Conservation (phyloP, 83 land plant genomes). For the Diphasiastrum complanatum region DNA sequence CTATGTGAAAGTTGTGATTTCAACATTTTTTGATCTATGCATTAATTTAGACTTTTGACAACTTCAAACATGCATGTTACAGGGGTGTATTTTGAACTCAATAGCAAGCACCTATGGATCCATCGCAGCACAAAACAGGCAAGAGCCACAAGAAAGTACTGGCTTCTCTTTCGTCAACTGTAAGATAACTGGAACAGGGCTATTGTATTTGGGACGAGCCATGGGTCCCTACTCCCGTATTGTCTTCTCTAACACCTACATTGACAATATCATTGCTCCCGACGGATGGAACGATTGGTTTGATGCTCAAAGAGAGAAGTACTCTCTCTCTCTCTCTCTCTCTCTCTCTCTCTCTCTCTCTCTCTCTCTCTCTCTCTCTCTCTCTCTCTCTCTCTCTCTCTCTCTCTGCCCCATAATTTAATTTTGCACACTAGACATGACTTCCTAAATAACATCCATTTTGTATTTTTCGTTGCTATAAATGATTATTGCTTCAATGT, state of each 20-base stretch:
- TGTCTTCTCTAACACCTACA: constrained; percentile 8
- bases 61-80: too few species aligned
- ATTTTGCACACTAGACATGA: too few species aligned
- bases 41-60: neutral
- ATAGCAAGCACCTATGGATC: constrained; percentile 48
- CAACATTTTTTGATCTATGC: neutral
- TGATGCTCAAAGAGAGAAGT: too few species aligned
- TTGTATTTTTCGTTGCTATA: too few species aligned
- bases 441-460: too few species aligned
- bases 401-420: too few species aligned
- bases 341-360: too few species aligned
- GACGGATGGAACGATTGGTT: constrained; percentile 28
- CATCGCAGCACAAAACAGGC: constrained; percentile 63
- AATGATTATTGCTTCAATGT: too few species aligned
- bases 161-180: constrained; percentile 73
- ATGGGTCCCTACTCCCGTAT: constrained; percentile 30
- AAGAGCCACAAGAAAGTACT: constrained; percentile 31
- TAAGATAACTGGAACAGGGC: constrained; percentile 47
- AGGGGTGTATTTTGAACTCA: constrained; percentile 70
- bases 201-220: constrained; percentile 20
- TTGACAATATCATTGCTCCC: constrained; percentile 18
- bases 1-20: too few species aligned
- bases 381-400: too few species aligned
- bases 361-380: too few species aligned
- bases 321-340: too few species aligned